These are phyloP conservation scores for Scleroderma citrinum DNA, from an alignment of 768 basidiomycete genomes.

Conservation along the genomic window DNA sequence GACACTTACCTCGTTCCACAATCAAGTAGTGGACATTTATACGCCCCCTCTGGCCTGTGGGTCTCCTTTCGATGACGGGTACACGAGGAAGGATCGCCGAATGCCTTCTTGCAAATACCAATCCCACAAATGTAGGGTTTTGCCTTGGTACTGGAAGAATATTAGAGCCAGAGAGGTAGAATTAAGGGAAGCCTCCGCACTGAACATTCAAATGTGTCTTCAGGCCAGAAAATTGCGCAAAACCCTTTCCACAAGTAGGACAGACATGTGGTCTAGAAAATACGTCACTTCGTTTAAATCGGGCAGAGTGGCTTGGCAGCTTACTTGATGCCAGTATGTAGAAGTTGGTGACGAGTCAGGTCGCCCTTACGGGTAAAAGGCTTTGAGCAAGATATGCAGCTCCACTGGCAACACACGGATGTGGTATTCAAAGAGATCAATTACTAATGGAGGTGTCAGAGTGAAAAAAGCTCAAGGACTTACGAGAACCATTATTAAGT, in stretches of 20 bases:
- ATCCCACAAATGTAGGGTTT: slow-evolving; percentile 51
- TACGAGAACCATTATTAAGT: slow-evolving; percentile 20
- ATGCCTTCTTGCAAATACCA: slow-evolving; percentile 41
- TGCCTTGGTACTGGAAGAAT: slow-evolving; percentile 35
- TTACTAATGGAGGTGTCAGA: neutral
- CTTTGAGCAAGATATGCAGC: slow-evolving; percentile 42
- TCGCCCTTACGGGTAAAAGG: slow-evolving; percentile 54
- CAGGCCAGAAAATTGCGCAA: slow-evolving; percentile 55
- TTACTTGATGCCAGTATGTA: slow-evolving; percentile 50
- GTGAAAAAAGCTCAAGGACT: neutral
- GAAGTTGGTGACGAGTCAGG: slow-evolving; percentile 47
- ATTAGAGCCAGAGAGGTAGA: slow-evolving; percentile 6
- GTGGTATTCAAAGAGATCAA: neutral
- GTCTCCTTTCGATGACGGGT: slow-evolving; percentile 59
- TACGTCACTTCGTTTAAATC: neutral
- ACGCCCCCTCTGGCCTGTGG: slow-evolving; percentile 39
- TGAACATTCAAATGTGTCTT: slow-evolving; percentile 63
- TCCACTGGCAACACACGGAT: slow-evolving; percentile 21
- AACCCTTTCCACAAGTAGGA: slow-evolving; percentile 44
- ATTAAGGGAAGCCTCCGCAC: slow-evolving; percentile 35
- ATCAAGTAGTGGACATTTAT: slow-evolving; percentile 38
- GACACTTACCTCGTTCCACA: slow-evolving; percentile 42
- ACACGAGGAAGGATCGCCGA: slow-evolving; percentile 68
- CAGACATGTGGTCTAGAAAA: slow-evolving; percentile 47
- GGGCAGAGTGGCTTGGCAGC: slow-evolving; percentile 4